Percentiles rank a stretch among this genome's conserved stretches.
Evolutionary conservation across 495 filamentous ascomycete genomes (phyloP).

Genomic region (Tuber indicum): DNA sequence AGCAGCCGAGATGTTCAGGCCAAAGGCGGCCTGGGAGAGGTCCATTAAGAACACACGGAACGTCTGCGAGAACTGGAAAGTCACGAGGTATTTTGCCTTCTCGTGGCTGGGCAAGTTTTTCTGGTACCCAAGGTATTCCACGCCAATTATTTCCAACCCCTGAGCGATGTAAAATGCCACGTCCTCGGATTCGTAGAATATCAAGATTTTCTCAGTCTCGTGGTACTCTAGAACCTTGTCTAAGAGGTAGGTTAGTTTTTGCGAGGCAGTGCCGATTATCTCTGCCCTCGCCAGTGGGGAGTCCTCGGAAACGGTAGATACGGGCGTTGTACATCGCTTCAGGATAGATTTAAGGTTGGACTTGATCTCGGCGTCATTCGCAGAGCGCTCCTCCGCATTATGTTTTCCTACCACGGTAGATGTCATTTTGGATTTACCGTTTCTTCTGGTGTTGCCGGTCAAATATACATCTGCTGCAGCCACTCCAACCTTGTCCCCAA

Average conservation of each 20-base stretch:
- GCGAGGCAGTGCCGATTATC: slow-evolving; percentile 73
- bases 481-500: slow-evolving; percentile 42
- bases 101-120: slow-evolving; percentile 56
- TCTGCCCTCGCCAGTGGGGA: slow-evolving; percentile 57
- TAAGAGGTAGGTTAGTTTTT: slow-evolving; percentile 80
- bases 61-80: slow-evolving; percentile 62
- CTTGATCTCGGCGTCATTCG: slow-evolving; percentile 3
- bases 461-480: not conserved
- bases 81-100: slow-evolving; percentile 63
- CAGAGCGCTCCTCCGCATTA: not conserved
- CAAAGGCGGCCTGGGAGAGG: slow-evolving; percentile 76
- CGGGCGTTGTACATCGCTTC: slow-evolving; percentile 33
- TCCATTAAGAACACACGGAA: slow-evolving; percentile 82
- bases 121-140: slow-evolving; percentile 78
- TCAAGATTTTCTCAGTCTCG: slow-evolving; percentile 70
- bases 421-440: slow-evolving; percentile 37
- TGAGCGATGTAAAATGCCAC: slow-evolving; percentile 76
- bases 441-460: slow-evolving; percentile 40
- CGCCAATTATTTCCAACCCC: slow-evolving; percentile 67
- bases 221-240: slow-evolving; percentile 62
- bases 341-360: slow-evolving; percentile 18
- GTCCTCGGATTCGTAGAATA: slow-evolving; percentile 88
- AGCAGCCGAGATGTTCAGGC: slow-evolving; percentile 73
- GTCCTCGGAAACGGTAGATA: slow-evolving; percentile 40
- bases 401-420: slow-evolving; percentile 8